Evolutionary conservation across 1,284 basidiomycete species (phyloP).

Genomic region (Fomes fomentarius): DNA sequence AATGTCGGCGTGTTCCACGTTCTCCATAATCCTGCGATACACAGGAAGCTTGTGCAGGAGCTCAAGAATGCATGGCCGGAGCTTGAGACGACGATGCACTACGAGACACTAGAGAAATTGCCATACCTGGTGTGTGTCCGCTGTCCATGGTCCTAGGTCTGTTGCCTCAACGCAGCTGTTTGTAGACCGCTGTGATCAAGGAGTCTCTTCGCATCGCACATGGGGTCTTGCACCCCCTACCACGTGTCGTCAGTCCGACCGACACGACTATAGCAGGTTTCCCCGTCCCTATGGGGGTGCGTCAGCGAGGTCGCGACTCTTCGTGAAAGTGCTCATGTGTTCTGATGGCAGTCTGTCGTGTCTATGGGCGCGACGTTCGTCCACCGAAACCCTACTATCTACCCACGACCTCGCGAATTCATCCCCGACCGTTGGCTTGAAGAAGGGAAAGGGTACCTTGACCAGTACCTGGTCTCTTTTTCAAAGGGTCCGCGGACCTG

Average conservation of each 20-base stretch:
- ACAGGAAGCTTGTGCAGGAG: background rate
- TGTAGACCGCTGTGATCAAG: conserved; percentile 1
- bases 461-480: background rate
- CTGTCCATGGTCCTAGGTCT: background rate
- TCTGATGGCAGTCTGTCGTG: background rate
- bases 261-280: background rate
- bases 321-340: no score
- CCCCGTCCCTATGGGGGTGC: background rate
- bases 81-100: background rate
- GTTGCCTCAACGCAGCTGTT: no score
- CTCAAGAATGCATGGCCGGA: background rate
- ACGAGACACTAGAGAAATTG: conserved; percentile 1
- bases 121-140: background rate
- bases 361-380: background rate
- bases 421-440: background rate
- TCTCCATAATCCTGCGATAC: background rate
- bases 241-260: background rate
- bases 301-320: no score
- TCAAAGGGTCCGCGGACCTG: background rate
- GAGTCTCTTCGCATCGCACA: background rate
- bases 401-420: background rate
- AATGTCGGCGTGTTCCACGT: background rate
- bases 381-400: background rate
- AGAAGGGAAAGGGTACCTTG: background rate
- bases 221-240: background rate